phyloP scores from a whole-genome alignment of 2,329 filamentous ascomycete species.

The Clarireedia homoeocarpa region DNA sequence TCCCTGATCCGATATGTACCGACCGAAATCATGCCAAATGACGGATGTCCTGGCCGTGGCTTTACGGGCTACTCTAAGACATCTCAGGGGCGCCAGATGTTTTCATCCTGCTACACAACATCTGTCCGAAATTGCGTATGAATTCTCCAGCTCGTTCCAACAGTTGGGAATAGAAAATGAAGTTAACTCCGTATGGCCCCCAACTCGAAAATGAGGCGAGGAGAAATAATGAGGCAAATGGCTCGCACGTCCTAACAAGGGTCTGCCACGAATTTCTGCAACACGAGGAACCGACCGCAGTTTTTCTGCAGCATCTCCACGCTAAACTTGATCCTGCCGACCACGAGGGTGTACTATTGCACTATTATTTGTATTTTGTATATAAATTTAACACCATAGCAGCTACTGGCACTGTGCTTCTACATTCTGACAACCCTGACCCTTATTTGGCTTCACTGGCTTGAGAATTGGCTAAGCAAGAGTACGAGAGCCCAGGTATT shows the following conservation, averaged over 20 bases:
- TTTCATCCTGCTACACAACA: neutral
- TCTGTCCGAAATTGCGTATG: neutral
- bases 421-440: too few species aligned
- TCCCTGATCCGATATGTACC: constrained; percentile 3
- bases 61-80: neutral
- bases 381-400: too few species aligned
- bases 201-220: constrained; percentile 4
- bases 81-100: neutral
- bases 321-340: too few species aligned
- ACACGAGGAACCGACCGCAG: neutral
- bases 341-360: too few species aligned
- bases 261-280: neutral
- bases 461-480: too few species aligned
- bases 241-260: neutral
- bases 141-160: neutral
- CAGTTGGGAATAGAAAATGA: neutral
- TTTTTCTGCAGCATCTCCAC: too few species aligned
- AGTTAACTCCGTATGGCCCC: neutral
- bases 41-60: neutral
- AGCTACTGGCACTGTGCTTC: too few species aligned
- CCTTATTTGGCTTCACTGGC: too few species aligned
- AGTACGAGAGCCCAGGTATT: too few species aligned
- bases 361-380: too few species aligned
- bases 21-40: neutral
- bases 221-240: neutral